These are phyloP conservation scores for Apiospora phragmitis DNA, from an alignment of 2,329 filamentous ascomycete genomes.

Conservation along the genomic window DNA sequence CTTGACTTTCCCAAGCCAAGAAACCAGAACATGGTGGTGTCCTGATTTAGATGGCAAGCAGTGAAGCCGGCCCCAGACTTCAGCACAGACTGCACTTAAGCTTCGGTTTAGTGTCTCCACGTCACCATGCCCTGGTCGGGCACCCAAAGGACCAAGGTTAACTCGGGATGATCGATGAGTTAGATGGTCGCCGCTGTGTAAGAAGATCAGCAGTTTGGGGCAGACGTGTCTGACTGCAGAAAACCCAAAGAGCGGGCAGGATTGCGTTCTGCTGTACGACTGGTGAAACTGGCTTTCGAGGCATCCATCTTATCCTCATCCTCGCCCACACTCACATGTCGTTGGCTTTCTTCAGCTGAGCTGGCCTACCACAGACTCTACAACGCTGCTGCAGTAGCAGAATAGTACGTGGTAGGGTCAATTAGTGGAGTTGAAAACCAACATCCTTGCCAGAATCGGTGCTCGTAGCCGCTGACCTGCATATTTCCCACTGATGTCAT, in stretches of 20 bases:
- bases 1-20: background rate
- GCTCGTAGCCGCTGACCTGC: slow-evolving; percentile 8
- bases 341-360: background rate
- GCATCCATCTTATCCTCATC: background rate
- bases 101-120: background rate
- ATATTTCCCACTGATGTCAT: slow-evolving; percentile 9
- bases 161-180: background rate
- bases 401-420: background rate
- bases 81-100: background rate
- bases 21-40: background rate
- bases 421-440: background rate
- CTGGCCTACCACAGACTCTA: background rate
- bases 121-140: background rate
- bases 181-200: background rate
- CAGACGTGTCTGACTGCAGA: background rate
- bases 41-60: background rate
- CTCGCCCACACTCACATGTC: background rate
- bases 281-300: background rate
- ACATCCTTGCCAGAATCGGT: slow-evolving; percentile 3
- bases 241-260: background rate
- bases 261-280: background rate
- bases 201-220: background rate
- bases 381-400: background rate
- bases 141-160: background rate
- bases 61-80: background rate